Conservation (phyloP, 1,139 yeast genomes). For the Taphrina sp. region DNA sequence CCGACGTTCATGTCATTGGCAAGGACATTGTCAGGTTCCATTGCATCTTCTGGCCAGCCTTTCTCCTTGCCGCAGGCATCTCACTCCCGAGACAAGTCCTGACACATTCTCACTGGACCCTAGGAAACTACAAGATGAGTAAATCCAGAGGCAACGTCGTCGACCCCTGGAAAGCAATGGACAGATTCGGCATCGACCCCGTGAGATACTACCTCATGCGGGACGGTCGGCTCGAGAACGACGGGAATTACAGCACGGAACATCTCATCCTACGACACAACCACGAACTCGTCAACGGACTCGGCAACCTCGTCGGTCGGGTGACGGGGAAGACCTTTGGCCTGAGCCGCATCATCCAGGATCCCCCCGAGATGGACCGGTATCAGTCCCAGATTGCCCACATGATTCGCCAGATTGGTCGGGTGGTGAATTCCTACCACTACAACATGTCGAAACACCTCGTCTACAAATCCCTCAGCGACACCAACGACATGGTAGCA, state of each 20-base stretch:
- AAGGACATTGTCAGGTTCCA: constrained; percentile 86
- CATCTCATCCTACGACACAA: constrained; percentile 22
- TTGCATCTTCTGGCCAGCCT: constrained; percentile 91
- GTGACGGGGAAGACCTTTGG: constrained; percentile 16
- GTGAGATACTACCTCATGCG: constrained; percentile 35
- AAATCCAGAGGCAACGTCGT: constrained; percentile 94
- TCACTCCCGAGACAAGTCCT: constrained; percentile 69
- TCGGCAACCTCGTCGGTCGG: constrained; percentile 26
- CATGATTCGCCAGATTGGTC: background rate
- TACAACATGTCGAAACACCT: constrained; percentile 1
- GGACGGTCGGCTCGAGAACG: constrained; percentile 34
- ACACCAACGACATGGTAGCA: constrained; percentile 63
- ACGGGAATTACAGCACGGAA: constrained; percentile 25
- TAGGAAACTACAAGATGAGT: constrained; percentile 89
- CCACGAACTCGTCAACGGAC: constrained; percentile 26
- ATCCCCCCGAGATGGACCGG: background rate
- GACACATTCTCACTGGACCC: constrained; percentile 93
- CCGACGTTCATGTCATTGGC: constrained; percentile 78
- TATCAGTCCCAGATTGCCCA: background rate
- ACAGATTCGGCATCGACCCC: constrained; percentile 40
- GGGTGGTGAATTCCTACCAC: background rate
- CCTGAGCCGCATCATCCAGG: background rate
- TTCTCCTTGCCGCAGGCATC: constrained; percentile 75
- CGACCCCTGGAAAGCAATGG: constrained; percentile 69
- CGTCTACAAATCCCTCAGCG: constrained; percentile 35